Evolutionary conservation across 169 alveolate species (phyloP), one percentile per base, ranked within the genome.

Genomic region (Perkinsus olseni): DNA sequence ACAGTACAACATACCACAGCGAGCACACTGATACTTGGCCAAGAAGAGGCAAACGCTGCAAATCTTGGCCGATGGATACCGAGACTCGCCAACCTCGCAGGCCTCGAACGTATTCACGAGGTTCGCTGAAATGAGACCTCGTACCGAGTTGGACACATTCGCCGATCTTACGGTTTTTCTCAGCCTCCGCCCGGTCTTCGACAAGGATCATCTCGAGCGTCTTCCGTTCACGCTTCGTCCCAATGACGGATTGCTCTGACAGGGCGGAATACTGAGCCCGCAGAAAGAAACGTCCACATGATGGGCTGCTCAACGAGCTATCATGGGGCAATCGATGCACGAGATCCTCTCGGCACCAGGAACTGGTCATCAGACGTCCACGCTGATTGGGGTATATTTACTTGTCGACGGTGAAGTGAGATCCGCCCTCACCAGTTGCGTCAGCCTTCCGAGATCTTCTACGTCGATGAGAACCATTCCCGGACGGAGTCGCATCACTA

Each of bases 1-100:
- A 92, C 98, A 96, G 62, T 95, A 95, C 93, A 94, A 95, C 91
- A 94, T 95, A 40, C 97, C 97, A 91, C 98, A 96, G 74, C 96
- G 94, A 39, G 94, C 94, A 91, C 98, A 96, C 24, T 96, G 93
- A 92, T 96, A 96, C 91, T 95, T 96, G 34, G 96, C 95, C 38
- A 92, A n/a, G 74, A 74, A 95, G 10, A 96, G 96, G 90, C 97
- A 95, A 0, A 95, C 96, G 28, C 96, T 93, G 91, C 97, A 95
- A 74, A 95, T 95, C 91, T 48, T 95, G 51, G 95, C 91, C 37
- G 94, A 74, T 0, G 97, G 97, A 74, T 93, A 95, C n/a, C 92
- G 92, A 6, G 95, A 92, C 38, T 95, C 82, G 8, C 31, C 82
- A 28, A 62, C 82, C 34, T 62, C 82, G 82, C 82, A 62, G 34